Percentiles rank a stretch among this genome's conserved stretches.
Conservation (phyloP, 108 stramenopile species). For the Conticribra guillardii region DNA sequence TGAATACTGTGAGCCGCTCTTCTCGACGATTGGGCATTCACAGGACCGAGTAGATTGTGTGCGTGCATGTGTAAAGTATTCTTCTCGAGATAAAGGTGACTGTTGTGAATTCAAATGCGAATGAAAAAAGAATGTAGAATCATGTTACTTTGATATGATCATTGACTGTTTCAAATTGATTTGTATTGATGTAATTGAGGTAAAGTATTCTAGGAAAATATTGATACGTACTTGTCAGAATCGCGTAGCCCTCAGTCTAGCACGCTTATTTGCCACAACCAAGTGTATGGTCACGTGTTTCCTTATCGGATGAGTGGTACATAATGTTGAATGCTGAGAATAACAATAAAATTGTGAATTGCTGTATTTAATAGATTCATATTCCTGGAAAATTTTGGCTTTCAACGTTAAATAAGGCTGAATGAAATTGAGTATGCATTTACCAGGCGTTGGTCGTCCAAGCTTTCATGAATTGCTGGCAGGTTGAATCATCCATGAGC, state of each 20-base stretch:
- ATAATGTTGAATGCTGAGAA: too few relatives aligned
- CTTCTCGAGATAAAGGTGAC: neutral
- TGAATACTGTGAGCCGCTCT: neutral
- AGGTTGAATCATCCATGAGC: neutral
- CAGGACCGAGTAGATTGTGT: neutral
- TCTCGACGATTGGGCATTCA: neutral
- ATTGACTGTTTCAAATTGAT: neutral
- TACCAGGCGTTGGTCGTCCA: neutral
- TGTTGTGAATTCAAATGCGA: conserved; percentile 2
- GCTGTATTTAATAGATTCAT: too few relatives aligned
- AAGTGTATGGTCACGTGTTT: too few relatives aligned
- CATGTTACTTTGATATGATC: neutral
- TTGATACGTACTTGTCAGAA: too few relatives aligned
- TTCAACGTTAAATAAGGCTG: too few relatives aligned
- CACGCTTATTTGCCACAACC: too few relatives aligned
- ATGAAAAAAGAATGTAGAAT: neutral
- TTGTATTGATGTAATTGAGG: neutral
- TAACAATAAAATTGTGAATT: too few relatives aligned
- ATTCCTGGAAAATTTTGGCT: too few relatives aligned
- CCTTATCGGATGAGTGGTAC: too few relatives aligned
- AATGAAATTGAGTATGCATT: neutral
- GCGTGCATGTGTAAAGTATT: neutral
- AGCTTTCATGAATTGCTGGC: neutral
- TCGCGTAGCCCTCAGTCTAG: too few relatives aligned
- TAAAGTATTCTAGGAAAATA: too few relatives aligned